Evolutionary conservation across 2,329 filamentous ascomycete species (phyloP).

Genomic region (Diplodia scrobiculata): DNA sequence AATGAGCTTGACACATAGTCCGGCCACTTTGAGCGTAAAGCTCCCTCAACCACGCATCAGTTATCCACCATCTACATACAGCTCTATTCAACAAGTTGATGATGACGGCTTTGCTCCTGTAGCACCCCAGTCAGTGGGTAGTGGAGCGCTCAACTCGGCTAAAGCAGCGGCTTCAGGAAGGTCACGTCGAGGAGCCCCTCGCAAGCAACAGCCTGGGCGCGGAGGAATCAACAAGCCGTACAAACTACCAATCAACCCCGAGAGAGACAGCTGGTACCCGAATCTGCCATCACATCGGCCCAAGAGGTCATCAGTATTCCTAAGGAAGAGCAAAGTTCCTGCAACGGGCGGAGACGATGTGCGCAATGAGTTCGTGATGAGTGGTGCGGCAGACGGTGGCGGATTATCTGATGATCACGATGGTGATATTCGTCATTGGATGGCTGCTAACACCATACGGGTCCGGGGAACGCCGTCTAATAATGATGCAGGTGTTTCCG

Average conservation of each 20-base stretch:
- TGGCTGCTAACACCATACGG: conserved; percentile 30
- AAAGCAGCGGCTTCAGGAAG: not conserved
- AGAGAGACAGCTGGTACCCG: conserved; percentile 8
- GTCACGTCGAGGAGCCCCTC: not conserved
- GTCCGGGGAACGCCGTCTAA: conserved; percentile 33
- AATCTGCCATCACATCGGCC: not conserved
- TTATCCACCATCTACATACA: not conserved
- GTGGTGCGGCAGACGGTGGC: conserved; percentile 17
- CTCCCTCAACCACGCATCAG: not conserved
- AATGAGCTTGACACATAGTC: not conserved
- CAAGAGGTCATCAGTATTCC: not conserved
- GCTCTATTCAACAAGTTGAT: not conserved
- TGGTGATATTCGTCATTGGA: conserved; percentile 40
- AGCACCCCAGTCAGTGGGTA: not conserved
- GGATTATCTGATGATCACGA: conserved; percentile 33
- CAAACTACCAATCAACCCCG: conserved; percentile 6
- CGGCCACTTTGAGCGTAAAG: not conserved
- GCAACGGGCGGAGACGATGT: not conserved
- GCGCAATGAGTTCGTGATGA: not conserved
- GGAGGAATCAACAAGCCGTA: conserved; percentile 15
- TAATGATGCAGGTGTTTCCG: not conserved
- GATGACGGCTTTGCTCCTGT: not conserved
- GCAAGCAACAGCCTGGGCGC: not conserved
- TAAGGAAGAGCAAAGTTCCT: not conserved
- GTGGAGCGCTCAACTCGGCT: not conserved